Conservation (phyloP, 225 moss, liverwort and hornwort genomes). For the Sphagnum tenellum region DNA sequence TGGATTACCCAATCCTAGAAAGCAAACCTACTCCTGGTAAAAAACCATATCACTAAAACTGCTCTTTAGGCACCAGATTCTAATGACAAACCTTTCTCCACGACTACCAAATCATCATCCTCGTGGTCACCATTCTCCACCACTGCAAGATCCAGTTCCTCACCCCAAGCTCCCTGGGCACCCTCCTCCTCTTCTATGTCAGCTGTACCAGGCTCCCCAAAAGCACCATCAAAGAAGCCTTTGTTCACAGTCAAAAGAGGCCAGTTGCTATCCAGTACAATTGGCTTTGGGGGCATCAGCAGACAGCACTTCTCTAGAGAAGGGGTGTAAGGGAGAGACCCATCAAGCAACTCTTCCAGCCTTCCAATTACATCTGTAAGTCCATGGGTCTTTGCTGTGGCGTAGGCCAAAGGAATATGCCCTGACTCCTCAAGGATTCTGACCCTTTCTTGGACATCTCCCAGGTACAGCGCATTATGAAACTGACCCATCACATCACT, state of each 20-base stretch:
- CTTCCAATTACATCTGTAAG: slow-evolving; percentile 55
- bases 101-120: slow-evolving; percentile 9
- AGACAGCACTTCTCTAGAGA: slow-evolving; percentile 47
- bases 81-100: neutral
- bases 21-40: too few relatives aligned
- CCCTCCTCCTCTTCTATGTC: slow-evolving; percentile 60
- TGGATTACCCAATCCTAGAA: too few relatives aligned
- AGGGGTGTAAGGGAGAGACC: slow-evolving; percentile 51
- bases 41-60: too few relatives aligned
- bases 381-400: slow-evolving; percentile 76
- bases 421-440: slow-evolving; percentile 83
- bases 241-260: slow-evolving; percentile 84
- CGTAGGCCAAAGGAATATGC: slow-evolving; percentile 78
- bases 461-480: slow-evolving; percentile 90
- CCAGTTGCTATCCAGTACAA: slow-evolving; percentile 90
- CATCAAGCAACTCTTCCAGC: slow-evolving; percentile 55
- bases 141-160: slow-evolving; percentile 65
- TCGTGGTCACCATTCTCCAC: slow-evolving; percentile 37
- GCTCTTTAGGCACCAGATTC: too few relatives aligned
- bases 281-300: slow-evolving; percentile 72
- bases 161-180: slow-evolving; percentile 79
- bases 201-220: slow-evolving; percentile 44
- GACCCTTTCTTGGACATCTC: slow-evolving; percentile 80
- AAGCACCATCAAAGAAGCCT: slow-evolving; percentile 89
- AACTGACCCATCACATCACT: slow-evolving; percentile 94